Evolutionary conservation across 2,329 filamentous ascomycete species (phyloP).

Genomic region (Neopestalotiopsis rosae): DNA sequence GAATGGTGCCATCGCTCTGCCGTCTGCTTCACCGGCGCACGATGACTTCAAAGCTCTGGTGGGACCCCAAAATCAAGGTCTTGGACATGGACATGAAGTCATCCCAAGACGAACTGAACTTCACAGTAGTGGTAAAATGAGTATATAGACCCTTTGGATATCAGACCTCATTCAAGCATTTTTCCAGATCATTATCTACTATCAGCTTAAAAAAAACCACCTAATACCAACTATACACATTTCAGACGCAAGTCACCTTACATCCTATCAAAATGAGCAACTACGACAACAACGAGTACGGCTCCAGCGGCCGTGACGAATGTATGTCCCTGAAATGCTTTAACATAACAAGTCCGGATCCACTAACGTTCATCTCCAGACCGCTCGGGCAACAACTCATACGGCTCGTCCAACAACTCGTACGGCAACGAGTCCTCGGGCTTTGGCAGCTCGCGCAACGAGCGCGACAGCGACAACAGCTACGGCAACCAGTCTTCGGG

Average conservation of each 20-base stretch:
- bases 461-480: not conserved
- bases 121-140: not conserved
- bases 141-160: constrained; percentile 5
- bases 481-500: not conserved
- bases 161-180: not conserved
- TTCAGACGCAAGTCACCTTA: not conserved
- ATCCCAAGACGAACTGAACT: not conserved
- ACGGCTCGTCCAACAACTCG: constrained; percentile 12
- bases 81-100: constrained; percentile 10
- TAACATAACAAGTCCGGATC: not conserved
- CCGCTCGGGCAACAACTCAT: constrained; percentile 11
- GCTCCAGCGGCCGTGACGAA: constrained; percentile 7
- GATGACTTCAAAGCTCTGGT: constrained; percentile 9
- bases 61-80: not conserved
- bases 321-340: not conserved
- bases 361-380: not conserved
- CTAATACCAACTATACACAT: not conserved
- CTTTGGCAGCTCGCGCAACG: not conserved
- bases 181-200: not conserved
- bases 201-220: not conserved
- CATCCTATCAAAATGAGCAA: constrained; percentile 11
- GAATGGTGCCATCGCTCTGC: not conserved
- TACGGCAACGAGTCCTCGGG: constrained; percentile 5
- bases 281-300: constrained; percentile 12
- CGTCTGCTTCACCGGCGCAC: not conserved